These are phyloP conservation scores for Fraxinus dipetala DNA, from an alignment of 305 asterid genomes.

Conservation along the genomic window DNA sequence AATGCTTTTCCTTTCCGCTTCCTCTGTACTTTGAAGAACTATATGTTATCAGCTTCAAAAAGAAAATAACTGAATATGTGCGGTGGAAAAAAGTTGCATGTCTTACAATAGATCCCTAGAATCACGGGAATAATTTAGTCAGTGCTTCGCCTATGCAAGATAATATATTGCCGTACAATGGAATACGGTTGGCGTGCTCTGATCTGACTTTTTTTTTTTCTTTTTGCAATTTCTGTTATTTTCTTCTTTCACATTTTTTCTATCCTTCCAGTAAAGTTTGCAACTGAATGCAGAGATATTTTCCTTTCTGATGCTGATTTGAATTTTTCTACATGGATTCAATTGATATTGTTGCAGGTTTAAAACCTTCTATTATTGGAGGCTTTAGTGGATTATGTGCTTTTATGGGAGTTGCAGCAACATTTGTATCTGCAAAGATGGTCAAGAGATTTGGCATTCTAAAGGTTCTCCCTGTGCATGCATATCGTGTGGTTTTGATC, in stretches of 20 bases:
- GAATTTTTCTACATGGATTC: slow-evolving; percentile 8
- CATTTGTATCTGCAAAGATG: slow-evolving; percentile 78
- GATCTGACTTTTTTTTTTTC: background rate
- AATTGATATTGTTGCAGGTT: slow-evolving; percentile 49
- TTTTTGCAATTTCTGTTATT: background rate
- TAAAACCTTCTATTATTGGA: slow-evolving; percentile 85
- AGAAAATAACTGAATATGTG: background rate
- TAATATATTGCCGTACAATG: background rate
- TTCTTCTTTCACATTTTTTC: background rate
- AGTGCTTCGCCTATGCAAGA: background rate
- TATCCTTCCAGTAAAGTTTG: background rate
- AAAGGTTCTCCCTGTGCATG: slow-evolving; percentile 44
- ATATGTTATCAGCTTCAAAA: background rate
- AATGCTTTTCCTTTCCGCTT: background rate
- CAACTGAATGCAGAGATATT: slow-evolving; percentile 3
- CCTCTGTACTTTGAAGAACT: background rate
- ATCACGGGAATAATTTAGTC: background rate
- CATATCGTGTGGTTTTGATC: slow-evolving; percentile 5
- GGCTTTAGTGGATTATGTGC: slow-evolving; percentile 90
- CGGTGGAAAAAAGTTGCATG: background rate
- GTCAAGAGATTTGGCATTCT: slow-evolving; percentile 71
- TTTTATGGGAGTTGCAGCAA: slow-evolving; percentile 88
- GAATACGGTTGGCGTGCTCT: background rate
- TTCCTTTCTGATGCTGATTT: background rate
- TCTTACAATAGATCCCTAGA: background rate